These are phyloP conservation scores for Talaromyces trachyspermus DNA, from an alignment of 495 filamentous ascomycete genomes.

Conservation along the genomic window DNA sequence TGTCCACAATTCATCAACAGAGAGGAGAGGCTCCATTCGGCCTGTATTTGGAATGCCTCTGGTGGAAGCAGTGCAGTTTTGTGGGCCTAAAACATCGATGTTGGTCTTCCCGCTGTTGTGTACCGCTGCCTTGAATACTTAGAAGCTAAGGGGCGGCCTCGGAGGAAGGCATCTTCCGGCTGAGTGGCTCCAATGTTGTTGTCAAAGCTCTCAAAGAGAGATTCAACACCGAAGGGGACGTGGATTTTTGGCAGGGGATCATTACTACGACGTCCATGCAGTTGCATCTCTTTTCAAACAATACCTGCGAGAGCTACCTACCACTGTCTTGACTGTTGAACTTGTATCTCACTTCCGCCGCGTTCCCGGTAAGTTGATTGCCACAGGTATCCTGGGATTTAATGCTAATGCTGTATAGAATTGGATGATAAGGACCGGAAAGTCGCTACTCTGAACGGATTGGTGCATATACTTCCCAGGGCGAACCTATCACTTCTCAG, in stretches of 20 bases:
- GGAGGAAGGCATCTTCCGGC: slow-evolving; percentile 93
- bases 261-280: slow-evolving; percentile 93
- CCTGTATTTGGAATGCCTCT: slow-evolving; percentile 83
- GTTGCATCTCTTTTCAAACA: slow-evolving; percentile 91
- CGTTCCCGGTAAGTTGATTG: slow-evolving; percentile 60
- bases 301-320: slow-evolving; percentile 87
- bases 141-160: slow-evolving; percentile 70
- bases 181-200: slow-evolving; percentile 89
- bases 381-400: neutral
- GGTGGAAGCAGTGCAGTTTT: slow-evolving; percentile 77
- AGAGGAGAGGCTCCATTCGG: slow-evolving; percentile 52
- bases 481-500: slow-evolving; percentile 73
- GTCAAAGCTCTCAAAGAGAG: slow-evolving; percentile 86
- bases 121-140: slow-evolving; percentile 96
- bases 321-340: slow-evolving; percentile 83
- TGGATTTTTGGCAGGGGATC: slow-evolving; percentile 78
- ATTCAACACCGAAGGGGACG: slow-evolving; percentile 90
- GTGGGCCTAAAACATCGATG: slow-evolving; percentile 61
- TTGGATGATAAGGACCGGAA: slow-evolving; percentile 66
- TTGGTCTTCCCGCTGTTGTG: slow-evolving; percentile 85
- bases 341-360: slow-evolving; percentile 82
- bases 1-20: slow-evolving; percentile 27
- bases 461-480: slow-evolving; percentile 77
- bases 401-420: slow-evolving; percentile 35
- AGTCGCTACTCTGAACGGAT: slow-evolving; percentile 68